phyloP scores from a whole-genome alignment of 306 rosid genomes.

The Cicer bijugum region DNA sequence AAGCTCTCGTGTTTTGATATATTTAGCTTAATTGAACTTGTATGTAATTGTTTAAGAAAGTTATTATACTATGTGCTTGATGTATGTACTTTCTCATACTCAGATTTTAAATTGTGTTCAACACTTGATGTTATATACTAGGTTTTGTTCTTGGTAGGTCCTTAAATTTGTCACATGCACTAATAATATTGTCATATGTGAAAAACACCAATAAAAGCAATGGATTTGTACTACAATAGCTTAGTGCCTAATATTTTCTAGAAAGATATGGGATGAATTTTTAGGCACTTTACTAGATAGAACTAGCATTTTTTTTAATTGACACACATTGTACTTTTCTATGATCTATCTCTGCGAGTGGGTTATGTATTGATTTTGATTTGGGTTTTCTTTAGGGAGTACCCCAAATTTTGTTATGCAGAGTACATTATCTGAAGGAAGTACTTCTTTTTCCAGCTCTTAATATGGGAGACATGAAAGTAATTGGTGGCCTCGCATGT shows the following conservation, averaged over 20 bases:
- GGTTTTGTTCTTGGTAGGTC: conserved; percentile 5
- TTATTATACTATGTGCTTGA: conserved; percentile 28
- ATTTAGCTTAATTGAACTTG: conserved; percentile 32
- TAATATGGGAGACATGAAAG: conserved; percentile 72
- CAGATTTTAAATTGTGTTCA: conserved; percentile 29
- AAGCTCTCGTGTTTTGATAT: conserved; percentile 4
- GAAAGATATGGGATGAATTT: conserved; percentile 22
- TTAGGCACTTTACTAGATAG: conserved; percentile 16
- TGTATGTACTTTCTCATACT: conserved; percentile 40
- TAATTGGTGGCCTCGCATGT: conserved; percentile 87
- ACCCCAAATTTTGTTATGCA: conserved; percentile 83
- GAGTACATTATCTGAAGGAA: conserved; percentile 85
- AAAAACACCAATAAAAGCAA: conserved; percentile 17
- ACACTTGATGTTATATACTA: conserved; percentile 11
- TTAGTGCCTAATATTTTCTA: conserved; percentile 29
- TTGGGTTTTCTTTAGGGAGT: conserved; percentile 74
- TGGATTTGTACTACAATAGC: conserved; percentile 28
- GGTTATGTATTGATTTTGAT: conserved; percentile 42
- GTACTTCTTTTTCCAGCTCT: conserved; percentile 88
- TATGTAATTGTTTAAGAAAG: conserved; percentile 24
- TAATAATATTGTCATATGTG: conserved; percentile 16
- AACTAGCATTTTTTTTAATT: background rate
- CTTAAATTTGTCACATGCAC: conserved; percentile 18
- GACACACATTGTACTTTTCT: conserved; percentile 13
- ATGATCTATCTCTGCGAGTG: conserved; percentile 4